Evolutionary conservation across 768 basidiomycete genomes (phyloP), one percentile per base, ranked within the genome.

Genomic region (Suillus cothurnatus): DNA sequence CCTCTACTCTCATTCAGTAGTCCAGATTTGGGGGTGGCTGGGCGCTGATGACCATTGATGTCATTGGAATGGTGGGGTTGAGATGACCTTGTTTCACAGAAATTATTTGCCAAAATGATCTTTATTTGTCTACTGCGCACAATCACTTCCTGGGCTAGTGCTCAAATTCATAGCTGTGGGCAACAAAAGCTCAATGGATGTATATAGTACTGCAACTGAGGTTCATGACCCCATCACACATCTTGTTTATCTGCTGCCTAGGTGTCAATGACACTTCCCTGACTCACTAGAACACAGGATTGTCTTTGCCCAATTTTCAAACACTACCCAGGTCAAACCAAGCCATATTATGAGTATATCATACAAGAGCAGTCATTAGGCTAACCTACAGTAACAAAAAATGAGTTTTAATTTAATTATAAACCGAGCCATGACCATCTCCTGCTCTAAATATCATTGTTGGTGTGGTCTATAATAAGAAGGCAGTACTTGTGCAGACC

Each of bases 21-120:
- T n/a, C n/a, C n/a, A n/a, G n/a, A n/a, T n/a, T n/a, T 91, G 88
- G 88, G 90, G 88, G 2, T 77, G 68, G 49, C 80, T 81, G 26
- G 79, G 78, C 60, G 80, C 88, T 1, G 88, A 90, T 69, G 82
- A 87, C 67, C 87, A 90, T 66, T 84, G 66, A 68, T 47, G 39
- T 34, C 6, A 39, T 36, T 1, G n/a, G n/a, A 23, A 49, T 23
- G 14, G 15, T 23, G n/a, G 34, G 11, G 38, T 41, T 3, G 19
- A 59, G 53, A 55, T 7, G 32, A 55, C 53, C 26, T 21, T 14
- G 19, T 11, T 26, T 19, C 4, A 19, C 34, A 31, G 34, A 31
- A 28, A 41, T 12, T 2, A 41, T 31, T 41, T 38, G 19, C 19
- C 21, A 12, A 41, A 21, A 41, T 59, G 19, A 58, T 36, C 9